Evolutionary conservation across 2,329 filamentous ascomycete genomes (phyloP).

Genomic region (Cordyceps farinosa): DNA sequence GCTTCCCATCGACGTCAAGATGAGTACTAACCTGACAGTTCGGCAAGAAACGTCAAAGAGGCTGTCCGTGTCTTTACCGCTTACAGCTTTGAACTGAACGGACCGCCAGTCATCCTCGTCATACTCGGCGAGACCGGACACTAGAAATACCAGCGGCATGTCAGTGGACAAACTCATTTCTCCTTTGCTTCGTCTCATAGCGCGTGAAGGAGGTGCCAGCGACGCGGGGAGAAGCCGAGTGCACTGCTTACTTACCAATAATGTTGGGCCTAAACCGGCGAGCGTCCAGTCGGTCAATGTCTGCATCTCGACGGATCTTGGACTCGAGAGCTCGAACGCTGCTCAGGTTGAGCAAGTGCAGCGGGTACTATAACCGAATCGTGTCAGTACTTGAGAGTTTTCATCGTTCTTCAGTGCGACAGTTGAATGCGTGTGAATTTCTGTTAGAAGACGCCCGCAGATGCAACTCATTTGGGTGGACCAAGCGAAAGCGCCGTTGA

Average conservation of each 20-base stretch:
- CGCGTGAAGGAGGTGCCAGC: neutral
- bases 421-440: neutral
- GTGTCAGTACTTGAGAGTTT: constrained; percentile 4
- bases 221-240: neutral
- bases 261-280: constrained; percentile 70
- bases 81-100: constrained; percentile 52
- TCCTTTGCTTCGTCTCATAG: neutral
- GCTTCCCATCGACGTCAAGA: neutral
- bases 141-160: constrained; percentile 28
- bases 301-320: constrained; percentile 49
- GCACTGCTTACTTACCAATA: constrained; percentile 45
- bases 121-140: constrained; percentile 61
- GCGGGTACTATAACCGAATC: constrained; percentile 52
- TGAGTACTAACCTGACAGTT: constrained; percentile 52
- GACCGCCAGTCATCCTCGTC: constrained; percentile 68
- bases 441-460: neutral
- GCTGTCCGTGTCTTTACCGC: constrained; percentile 27
- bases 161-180: too few species aligned
- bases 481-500: neutral
- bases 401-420: neutral
- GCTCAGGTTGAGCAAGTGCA: constrained; percentile 64
- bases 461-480: neutral
- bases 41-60: constrained; percentile 58
- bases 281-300: constrained; percentile 52
- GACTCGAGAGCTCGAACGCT: constrained; percentile 60